Evolutionary conservation across 2,329 filamentous ascomycete species (phyloP).

Genomic region (Fusarium xyrophilum): DNA sequence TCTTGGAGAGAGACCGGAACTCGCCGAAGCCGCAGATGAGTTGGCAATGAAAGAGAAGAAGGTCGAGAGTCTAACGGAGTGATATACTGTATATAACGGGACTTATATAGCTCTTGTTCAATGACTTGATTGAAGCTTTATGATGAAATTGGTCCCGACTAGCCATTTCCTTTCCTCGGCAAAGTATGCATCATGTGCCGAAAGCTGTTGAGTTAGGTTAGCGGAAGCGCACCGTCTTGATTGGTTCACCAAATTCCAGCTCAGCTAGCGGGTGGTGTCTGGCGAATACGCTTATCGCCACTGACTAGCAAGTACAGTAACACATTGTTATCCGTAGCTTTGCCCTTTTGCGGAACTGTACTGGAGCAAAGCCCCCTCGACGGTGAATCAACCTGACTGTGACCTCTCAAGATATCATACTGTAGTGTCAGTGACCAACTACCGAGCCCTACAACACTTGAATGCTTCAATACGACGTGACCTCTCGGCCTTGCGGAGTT

Average conservation of each 20-base stretch:
- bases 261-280: neutral
- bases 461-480: neutral
- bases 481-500: neutral
- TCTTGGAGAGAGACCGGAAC: constrained; percentile 13
- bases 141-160: accelerated
- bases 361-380: accelerated
- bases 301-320: neutral
- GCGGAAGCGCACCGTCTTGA: neutral
- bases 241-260: neutral
- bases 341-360: neutral
- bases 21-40: constrained; percentile 14
- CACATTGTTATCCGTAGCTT: neutral
- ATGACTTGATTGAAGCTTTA: neutral
- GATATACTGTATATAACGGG: accelerated
- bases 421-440: neutral
- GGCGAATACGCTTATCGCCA: neutral
- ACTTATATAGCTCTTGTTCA: accelerated
- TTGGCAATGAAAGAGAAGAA: constrained; percentile 26
- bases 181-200: accelerated
- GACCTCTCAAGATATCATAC: neutral
- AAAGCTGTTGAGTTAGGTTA: neutral
- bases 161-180: accelerated
- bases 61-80: neutral
- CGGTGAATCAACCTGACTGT: too few relatives aligned
- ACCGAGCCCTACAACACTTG: neutral